Base-by-base conservation (phyloP, 352 stramenopile genomes). In the Achlya hypogyna region DNA sequence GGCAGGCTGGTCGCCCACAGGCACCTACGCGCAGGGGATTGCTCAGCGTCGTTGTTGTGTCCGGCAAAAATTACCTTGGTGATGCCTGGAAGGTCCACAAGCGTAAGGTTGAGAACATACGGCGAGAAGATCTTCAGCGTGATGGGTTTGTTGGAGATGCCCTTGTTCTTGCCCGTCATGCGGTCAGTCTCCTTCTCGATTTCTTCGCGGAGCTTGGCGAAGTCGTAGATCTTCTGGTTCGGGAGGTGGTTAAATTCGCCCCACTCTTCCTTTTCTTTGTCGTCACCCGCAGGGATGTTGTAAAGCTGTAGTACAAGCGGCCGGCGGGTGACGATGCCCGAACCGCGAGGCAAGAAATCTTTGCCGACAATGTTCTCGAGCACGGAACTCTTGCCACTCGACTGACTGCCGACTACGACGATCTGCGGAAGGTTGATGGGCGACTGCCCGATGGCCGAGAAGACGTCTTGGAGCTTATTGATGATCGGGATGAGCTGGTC, bases 391-490 rank as follows among this genome's bases (percentile, higher is more conserved):
- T 99, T 99, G 70, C 96, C 96, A 62, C 84, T 97, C 45, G 89
- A 98, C 76, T 99, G 97, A 32, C 88, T 95, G 63, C 97, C 97
- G 72, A 99, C 96, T 35, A 99, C 97, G 23, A 98, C 96, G 75
- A 99, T 99, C 80, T 99, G 96, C 69, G 97, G 97, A 40, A 99
- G 78, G 75, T 99, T 97, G 56, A 99, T 92, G 23, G 92, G 88
- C 53, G 86, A 91, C 76, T 97, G 91, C 22, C 95, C 95, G 73
- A 98, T 98, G 51, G 93, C 92, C 53, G 79, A 96, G 77, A 98
- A 98, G 34, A 99, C 97, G 81, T 99, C 97, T 86, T 99, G 97
- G 10, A 99, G 87, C 82, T 99, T 99, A 76, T 98, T 99, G 69
- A 98, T 97, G 71, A 99, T 98, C 35, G 96, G 96, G 75, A 99